These are phyloP conservation scores for Gossypium turneri DNA, from an alignment of 345 rosid genomes.

Conservation along the genomic window DNA sequence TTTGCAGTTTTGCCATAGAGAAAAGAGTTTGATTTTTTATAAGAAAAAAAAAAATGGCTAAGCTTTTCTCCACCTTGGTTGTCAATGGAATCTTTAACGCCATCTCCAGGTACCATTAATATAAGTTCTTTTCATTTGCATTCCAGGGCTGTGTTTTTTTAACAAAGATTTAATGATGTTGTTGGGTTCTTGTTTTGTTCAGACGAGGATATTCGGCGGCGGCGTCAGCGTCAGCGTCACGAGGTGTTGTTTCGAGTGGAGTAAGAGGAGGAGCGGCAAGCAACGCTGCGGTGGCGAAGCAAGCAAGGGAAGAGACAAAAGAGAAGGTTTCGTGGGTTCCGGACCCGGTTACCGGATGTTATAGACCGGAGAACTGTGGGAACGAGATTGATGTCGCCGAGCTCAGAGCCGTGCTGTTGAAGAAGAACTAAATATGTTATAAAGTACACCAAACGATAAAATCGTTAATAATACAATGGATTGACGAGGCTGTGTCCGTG, in stretches of 20 bases:
- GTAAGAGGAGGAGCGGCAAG: conserved; percentile 19
- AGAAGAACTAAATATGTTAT: neutral
- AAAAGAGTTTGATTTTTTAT: neutral
- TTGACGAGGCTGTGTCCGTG: neutral
- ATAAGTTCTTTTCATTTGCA: neutral
- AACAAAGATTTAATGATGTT: neutral
- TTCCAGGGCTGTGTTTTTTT: neutral
- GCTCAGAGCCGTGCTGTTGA: conserved; percentile 50
- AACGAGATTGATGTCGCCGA: conserved; percentile 56
- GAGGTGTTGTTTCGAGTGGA: conserved; percentile 23
- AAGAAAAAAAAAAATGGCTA: conserved; percentile 34
- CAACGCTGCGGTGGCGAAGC: conserved; percentile 28
- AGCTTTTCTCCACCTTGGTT: conserved; percentile 35
- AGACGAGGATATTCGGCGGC: conserved; percentile 39
- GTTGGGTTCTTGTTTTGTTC: neutral
- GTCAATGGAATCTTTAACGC: conserved; percentile 33
- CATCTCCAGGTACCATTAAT: conserved; percentile 28
- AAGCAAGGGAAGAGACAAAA: conserved; percentile 37
- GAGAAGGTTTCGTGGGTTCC: conserved; percentile 62
- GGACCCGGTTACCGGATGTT: conserved; percentile 64
- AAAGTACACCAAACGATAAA: neutral
- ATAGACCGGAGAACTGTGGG: conserved; percentile 51
- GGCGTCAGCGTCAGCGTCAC: conserved; percentile 31
- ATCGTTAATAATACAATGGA: neutral
- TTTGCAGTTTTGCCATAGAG: too few relatives aligned